Evolutionary conservation across 805 yeast genomes (phyloP), one percentile per base, ranked within the genome.

Genomic region (Lipomyces sp.): DNA sequence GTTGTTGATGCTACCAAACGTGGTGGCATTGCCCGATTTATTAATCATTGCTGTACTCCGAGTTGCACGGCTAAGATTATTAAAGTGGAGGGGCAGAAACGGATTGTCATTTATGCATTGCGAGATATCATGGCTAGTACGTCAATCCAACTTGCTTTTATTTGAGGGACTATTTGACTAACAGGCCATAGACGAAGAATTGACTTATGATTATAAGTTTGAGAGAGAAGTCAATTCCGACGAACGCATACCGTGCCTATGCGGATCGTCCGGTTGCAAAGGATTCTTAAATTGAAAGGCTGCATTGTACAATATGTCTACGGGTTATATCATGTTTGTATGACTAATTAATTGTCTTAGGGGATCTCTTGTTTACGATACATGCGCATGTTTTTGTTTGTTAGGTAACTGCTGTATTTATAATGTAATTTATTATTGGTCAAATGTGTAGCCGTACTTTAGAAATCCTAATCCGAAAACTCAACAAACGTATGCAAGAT

Each of bases 1-100:
- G 98, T 95, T 7, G 90, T 95, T 63, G 99, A 95, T 79, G 99
- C 99, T 5, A 94, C 98, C 0, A 94, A 93, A 75, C 90, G 88
- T 70, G 99, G 99, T 34, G 98, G 98, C 2, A 93, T 93, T 73
- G 98, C 99, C 0, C 82, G 99, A 60, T 95, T 95, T 75, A 95
- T 95, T 76, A 95, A 95, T 74, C 99, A 95, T 77, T 92, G 98
- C 76, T 95, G 99, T 79, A 90, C 89, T 62, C 99, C 99, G 0
- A 92, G 97, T 72, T 95, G 99, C 79, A 92, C 97, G 0, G 98
- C 99, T 1, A 94, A 93, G 75, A 92, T 95, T 74, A 93, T 93
- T 74, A 92, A 92, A 77, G 98, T 92, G 51, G 98, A 92, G 66
- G 98, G 98, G 3, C 88, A 85, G 73, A 92, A 91, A 78, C 84